Evolutionary conservation across 2,329 filamentous ascomycete species (phyloP).

Genomic region (Cytospora paraplurivora): DNA sequence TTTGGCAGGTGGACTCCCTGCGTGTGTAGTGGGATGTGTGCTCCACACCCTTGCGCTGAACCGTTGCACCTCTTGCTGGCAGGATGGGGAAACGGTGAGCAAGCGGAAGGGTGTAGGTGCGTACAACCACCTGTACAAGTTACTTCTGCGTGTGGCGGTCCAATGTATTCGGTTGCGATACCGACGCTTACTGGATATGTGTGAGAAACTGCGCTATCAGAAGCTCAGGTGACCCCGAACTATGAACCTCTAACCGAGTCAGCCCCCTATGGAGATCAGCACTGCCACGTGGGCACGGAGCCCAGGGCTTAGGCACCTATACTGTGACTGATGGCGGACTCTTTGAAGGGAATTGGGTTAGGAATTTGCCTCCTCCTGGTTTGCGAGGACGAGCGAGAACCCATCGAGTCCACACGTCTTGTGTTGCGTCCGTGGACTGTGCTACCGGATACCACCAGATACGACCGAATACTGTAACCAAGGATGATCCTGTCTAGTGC

Average conservation of each 20-base stretch:
- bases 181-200: constrained; percentile 18
- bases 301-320: constrained; percentile 10
- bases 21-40: constrained; percentile 18
- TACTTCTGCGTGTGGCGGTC: constrained; percentile 11
- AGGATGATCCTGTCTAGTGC: constrained; percentile 17
- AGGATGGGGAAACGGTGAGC: constrained; percentile 22
- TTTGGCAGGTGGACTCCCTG: constrained; percentile 14
- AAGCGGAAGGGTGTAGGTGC: not conserved
- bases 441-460: not conserved
- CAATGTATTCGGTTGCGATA: constrained; percentile 18
- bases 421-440: not conserved
- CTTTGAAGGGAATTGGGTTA: not conserved
- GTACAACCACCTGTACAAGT: not conserved
- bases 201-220: constrained; percentile 13
- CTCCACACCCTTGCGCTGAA: constrained; percentile 14
- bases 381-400: not conserved
- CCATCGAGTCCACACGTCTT: not conserved
- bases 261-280: constrained; percentile 9
- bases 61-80: constrained; percentile 10
- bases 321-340: not conserved
- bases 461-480: not conserved
- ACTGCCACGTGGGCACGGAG: constrained; percentile 9
- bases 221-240: not conserved
- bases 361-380: constrained; percentile 15
- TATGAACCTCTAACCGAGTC: not conserved